Evolutionary conservation across 2,329 filamentous ascomycete genomes (phyloP), one percentile per base, ranked within the genome.

Genomic region (Dactylellina cionopaga): DNA sequence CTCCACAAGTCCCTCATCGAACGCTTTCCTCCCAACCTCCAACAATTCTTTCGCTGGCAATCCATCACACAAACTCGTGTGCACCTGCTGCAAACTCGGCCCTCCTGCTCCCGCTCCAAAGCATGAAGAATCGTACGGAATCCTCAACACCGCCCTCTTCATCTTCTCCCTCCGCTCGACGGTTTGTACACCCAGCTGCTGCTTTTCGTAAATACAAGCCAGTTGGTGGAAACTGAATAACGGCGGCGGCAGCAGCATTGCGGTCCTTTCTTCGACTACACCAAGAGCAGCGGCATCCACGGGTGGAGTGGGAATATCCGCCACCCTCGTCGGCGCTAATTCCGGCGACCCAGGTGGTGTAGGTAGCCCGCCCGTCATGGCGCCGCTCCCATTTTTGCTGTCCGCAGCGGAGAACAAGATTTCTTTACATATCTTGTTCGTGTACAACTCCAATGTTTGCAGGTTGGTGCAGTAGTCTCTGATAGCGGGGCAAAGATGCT

Each of bases 341-440:
- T 52, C 44, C 43, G 66, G 66, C 29, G 66, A 71, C 25, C 58
- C 66, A 17, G 66, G 66, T 22, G 66, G 66, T 39, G 66, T 71
- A 11, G 66, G 66, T 41, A 71, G 22, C 24, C 65, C 65, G 7
- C 65, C 55, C 9, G 65, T 70, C 65, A 70, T 70, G 5, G 55
- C 65, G 3, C 65, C 65, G 33, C 65, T 70, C 13, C 47, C 56
- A 10, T 13, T 35, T 3, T 15, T 31, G 44, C 27, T 24, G 6
- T 5, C 15, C 10, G 46, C 17, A 11, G 19, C 24, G 17, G 56
- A 31, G 25, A 58, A 54, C 6, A 71, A 52, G 2, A 71, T 29
- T 27, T 71, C 66, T 4, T 54, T 71, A 13, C 66, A 71, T 17
- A 71, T 71, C 37, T 63, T 71, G 58, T 71, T 71, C 2, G 66